Evolutionary conservation across 176 grass and related monocot species (phyloP).

Genomic region (Oryza nivara): DNA sequence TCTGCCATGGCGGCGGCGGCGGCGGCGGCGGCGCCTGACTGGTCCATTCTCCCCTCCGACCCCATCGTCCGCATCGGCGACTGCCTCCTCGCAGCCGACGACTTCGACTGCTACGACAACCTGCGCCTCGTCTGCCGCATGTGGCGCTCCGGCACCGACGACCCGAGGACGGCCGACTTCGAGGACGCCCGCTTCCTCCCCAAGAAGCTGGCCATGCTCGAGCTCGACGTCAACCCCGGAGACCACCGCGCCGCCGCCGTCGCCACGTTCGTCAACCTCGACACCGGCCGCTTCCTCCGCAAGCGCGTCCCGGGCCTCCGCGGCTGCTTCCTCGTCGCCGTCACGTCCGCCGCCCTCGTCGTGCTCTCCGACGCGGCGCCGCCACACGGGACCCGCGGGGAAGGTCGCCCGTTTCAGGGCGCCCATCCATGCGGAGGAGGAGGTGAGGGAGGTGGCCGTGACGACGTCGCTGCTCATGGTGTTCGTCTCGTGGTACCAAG

Average conservation of each 20-base stretch:
- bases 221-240: neutral
- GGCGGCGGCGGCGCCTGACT: neutral
- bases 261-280: neutral
- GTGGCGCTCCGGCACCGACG: neutral
- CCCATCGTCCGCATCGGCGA: neutral
- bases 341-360: neutral
- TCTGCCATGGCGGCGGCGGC: no score
- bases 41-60: neutral
- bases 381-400: neutral
- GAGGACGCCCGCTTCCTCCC: conserved; percentile 5
- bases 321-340: neutral
- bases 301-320: neutral
- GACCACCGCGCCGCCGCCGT: neutral
- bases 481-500: neutral
- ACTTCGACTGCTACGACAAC: neutral
- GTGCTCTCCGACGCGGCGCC: neutral
- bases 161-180: neutral
- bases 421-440: neutral
- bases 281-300: conserved; percentile 21
- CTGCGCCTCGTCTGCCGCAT: neutral
- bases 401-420: neutral
- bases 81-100: neutral
- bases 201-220: neutral
- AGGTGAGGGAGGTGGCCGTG: neutral
- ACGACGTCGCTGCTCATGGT: neutral